Evolutionary conservation across 192 early-diverging fungal genomes (phyloP), one percentile per base, ranked within the genome.

Genomic region (Backusella liffmaniae): DNA sequence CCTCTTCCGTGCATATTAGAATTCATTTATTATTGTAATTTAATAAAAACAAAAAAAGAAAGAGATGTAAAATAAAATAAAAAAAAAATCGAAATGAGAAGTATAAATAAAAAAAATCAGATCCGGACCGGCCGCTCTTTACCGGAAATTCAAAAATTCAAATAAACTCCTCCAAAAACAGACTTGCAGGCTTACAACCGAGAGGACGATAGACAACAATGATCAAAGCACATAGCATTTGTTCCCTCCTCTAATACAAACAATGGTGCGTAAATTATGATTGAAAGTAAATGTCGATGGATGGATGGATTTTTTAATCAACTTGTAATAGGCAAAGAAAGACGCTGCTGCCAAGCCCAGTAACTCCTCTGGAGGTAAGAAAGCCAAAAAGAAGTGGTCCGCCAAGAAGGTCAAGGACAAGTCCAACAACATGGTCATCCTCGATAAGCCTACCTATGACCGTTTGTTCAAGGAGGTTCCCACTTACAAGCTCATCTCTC

Each of bases 331-430:
- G 88, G 88, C 84, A 62, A 90, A 90, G 81, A 88, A 90, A 81
- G 87, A 88, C 79, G 86, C 83, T 73, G 87, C 87, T 78, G 86
- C 84, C 68, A 86, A 89, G 81, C 85, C 85, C 49, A 53, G 82
- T 73, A 85, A 87, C 80, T 88, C 82, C 30, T 84, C 83, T 79
- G 89, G 84, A 85, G 89, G 84, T 76, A 90, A 90, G 83, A 88
- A 88, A 81, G 86, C 83, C 77, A 88, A 77, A 73, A 79, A 79
- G 97, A 99, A 99, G 95, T 99, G 98, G 98, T 99, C 98, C 77
- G 96, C 96, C 91, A 95, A 95, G 82, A 97, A 97, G 92, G 95
- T 97, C 76, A 98, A 99, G 96, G 98, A 99, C 86, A 99, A 99
- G 95, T 94, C 97, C 86, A 98, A 99, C 95, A 99, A 99, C 93